Conservation (phyloP, 257 asterid genomes). For the Apocynum venetum region DNA sequence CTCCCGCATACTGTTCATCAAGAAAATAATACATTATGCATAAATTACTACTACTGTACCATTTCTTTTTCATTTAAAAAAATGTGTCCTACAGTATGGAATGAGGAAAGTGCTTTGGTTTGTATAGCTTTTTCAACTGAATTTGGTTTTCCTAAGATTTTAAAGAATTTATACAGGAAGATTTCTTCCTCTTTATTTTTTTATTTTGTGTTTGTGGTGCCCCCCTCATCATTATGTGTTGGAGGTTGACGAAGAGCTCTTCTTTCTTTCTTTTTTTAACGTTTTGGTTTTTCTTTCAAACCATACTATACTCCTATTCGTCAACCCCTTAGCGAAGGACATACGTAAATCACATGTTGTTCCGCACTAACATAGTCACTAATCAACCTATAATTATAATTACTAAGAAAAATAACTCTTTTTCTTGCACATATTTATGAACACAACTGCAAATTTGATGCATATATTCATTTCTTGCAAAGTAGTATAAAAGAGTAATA, state of each 20-base stretch:
- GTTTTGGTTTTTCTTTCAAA: background rate
- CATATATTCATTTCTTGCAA: too few species aligned
- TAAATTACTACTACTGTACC: too few species aligned
- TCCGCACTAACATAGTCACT: too few species aligned
- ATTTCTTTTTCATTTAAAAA: conserved; percentile 11
- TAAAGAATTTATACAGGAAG: background rate
- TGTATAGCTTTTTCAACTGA: conserved; percentile 34
- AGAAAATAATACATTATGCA: background rate
- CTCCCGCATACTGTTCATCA: background rate
- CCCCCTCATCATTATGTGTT: background rate
- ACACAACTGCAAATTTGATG: too few species aligned
- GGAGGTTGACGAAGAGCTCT: background rate
- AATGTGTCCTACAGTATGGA: conserved; percentile 29
- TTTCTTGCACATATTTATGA: too few species aligned
- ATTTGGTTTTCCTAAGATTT: conserved; percentile 28
- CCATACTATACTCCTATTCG: too few species aligned
- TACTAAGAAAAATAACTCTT: too few species aligned
- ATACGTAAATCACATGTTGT: too few species aligned
- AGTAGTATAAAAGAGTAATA: background rate
- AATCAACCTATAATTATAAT: too few species aligned
- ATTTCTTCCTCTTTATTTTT: background rate
- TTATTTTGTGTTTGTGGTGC: background rate
- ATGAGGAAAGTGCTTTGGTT: conserved; percentile 36
- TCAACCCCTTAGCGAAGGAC: too few species aligned
- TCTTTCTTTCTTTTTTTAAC: background rate